These are phyloP conservation scores for Colletotrichum sp. DNA, from an alignment of 2,329 filamentous ascomycete species.

Conservation along the genomic window DNA sequence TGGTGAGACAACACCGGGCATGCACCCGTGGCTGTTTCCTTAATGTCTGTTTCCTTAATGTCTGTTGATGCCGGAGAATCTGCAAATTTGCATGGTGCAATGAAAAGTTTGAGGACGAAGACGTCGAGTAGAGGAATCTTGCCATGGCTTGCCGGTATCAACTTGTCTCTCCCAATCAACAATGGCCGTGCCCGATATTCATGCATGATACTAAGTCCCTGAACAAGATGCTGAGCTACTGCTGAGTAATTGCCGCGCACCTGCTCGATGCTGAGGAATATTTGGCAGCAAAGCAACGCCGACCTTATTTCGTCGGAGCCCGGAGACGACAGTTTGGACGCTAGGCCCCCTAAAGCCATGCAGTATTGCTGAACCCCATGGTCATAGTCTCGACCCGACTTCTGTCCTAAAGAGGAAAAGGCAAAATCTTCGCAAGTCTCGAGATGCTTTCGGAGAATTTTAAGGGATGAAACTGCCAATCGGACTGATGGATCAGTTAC, in stretches of 20 bases:
- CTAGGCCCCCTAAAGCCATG: constrained; percentile 43
- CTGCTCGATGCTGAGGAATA: constrained; percentile 53
- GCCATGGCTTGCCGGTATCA: constrained; percentile 34
- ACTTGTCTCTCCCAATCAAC: constrained; percentile 26
- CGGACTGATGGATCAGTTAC: constrained; percentile 37
- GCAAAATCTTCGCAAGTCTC: constrained; percentile 33
- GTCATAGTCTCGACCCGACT: constrained; percentile 15
- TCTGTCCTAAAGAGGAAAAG: constrained; percentile 28
- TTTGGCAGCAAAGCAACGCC: constrained; percentile 49
- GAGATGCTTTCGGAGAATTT: constrained; percentile 41
- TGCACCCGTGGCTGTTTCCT: constrained; percentile 18
- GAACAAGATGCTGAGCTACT: constrained; percentile 47
- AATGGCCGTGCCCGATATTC: constrained; percentile 42
- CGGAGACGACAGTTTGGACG: constrained; percentile 39
- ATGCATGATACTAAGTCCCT: constrained; percentile 47
- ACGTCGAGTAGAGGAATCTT: constrained; percentile 43
- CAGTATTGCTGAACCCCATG: constrained; percentile 48
- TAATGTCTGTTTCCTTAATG: constrained; percentile 16
- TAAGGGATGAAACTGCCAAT: constrained; percentile 45
- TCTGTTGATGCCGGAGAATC: constrained; percentile 28
- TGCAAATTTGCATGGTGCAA: constrained; percentile 45
- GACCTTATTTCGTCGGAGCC: constrained; percentile 35
- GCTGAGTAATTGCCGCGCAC: constrained; percentile 41
- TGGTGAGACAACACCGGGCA: constrained; percentile 25
- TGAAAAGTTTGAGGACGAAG: constrained; percentile 47